Conservation (phyloP, 2,329 filamentous ascomycete genomes). For the Pyrenochaeta sp. region DNA sequence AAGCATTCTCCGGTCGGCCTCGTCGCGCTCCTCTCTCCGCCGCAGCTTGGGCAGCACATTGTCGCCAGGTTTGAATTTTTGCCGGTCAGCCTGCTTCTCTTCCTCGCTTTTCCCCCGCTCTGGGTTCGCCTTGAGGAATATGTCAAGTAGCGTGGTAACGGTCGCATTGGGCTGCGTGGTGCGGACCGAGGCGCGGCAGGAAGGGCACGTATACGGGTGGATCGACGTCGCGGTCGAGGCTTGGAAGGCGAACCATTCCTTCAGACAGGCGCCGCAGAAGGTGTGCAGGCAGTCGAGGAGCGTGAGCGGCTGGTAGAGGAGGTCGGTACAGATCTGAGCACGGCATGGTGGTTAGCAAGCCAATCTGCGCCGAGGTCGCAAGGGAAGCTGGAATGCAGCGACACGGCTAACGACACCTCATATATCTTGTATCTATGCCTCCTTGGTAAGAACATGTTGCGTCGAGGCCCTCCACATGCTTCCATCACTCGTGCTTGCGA, state of each 20-base stretch:
- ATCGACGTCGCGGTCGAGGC: conserved; percentile 64
- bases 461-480: background rate
- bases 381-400: conserved; percentile 4
- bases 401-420: background rate
- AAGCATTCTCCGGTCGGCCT: conserved; percentile 73
- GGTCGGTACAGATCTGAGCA: conserved; percentile 89
- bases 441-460: background rate
- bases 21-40: conserved; percentile 61
- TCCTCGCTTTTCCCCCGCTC: conserved; percentile 71
- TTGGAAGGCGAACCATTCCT: conserved; percentile 94
- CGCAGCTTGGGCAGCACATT: conserved; percentile 73
- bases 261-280: conserved; percentile 93
- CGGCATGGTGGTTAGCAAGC: conserved; percentile 28
- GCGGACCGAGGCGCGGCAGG: conserved; percentile 86
- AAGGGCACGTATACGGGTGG: conserved; percentile 83
- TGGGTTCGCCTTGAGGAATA: conserved; percentile 83
- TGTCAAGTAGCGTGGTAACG: conserved; percentile 87
- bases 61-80: conserved; percentile 82
- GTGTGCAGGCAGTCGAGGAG: conserved; percentile 94
- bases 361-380: conserved; percentile 14
- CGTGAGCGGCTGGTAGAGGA: conserved; percentile 89
- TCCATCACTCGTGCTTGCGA: background rate
- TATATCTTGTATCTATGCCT: background rate
- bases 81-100: conserved; percentile 79
- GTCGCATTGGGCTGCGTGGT: conserved; percentile 91